phyloP scores from a whole-genome alignment of 1,139 yeast species.

The Taphrina populina region DNA sequence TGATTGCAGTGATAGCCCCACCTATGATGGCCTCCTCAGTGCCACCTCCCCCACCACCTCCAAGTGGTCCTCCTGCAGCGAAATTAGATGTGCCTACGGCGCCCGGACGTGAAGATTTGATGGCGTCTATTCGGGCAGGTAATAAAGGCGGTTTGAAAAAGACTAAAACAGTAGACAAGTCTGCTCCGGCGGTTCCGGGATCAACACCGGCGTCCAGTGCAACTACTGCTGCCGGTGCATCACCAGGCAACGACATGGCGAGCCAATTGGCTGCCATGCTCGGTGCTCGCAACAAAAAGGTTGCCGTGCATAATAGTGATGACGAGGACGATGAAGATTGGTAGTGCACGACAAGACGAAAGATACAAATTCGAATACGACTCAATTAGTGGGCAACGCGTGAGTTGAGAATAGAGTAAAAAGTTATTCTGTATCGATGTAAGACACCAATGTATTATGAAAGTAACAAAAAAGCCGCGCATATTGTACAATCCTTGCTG shows the following conservation, averaged over 20 bases:
- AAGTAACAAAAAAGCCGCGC: too few relatives aligned
- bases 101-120: conserved; percentile 69
- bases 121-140: conserved; percentile 83
- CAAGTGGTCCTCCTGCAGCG: conserved; percentile 43
- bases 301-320: conserved; percentile 27
- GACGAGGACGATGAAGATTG: conserved; percentile 32
- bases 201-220: neutral
- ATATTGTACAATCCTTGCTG: too few relatives aligned
- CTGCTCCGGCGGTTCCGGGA: conserved; percentile 23
- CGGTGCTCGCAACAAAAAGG: conserved; percentile 28
- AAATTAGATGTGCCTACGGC: conserved; percentile 47
- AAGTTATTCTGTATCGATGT: too few relatives aligned
- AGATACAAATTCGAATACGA: too few relatives aligned
- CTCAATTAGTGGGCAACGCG: too few relatives aligned
- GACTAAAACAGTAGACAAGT: conserved; percentile 69
- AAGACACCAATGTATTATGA: too few relatives aligned
- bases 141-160: conserved; percentile 67
- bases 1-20: conserved; percentile 2
- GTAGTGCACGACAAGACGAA: too few relatives aligned
- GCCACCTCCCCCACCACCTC: conserved; percentile 38
- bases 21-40: neutral
- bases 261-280: conserved; percentile 27
- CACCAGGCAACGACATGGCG: conserved; percentile 31
- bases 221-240: conserved; percentile 8
- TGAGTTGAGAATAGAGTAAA: too few relatives aligned